Base-by-base conservation (phyloP, 2,329 filamentous ascomycete species). In the Thielaviopsis cerberus region DNA sequence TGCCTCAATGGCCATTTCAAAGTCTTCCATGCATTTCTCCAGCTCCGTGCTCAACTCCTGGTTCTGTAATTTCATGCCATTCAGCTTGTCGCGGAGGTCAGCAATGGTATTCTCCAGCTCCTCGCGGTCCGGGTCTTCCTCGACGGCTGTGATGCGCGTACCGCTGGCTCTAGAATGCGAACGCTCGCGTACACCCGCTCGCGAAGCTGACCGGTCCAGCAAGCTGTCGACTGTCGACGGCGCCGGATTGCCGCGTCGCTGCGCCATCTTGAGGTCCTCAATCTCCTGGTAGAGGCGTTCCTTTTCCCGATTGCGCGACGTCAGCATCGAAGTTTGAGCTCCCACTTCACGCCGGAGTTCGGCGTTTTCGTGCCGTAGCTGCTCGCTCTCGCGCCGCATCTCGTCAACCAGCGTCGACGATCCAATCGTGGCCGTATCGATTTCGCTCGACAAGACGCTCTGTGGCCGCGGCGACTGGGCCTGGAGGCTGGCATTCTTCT, bases 241-340 rank as follows among this genome's bases (percentile, higher is more conserved):
- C 0, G 77, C 76, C 13, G 57, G 50, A 3, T 74, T 66, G 63
- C 78, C 85, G 62, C 88, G 82, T 57, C 89, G 83, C 63, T 89
- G 84, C 1, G 86, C 82, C 65, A 97, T 81, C 71, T 97, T 98
- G 62, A 98, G 76, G 62, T 96, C 90, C 70, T 98, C 92, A 62
- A 97, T 97, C 68, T 98, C 91, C 67, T 95, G 88, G 69, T 97
- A 94, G 8, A 98, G 76, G 4, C 89, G 82, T 67, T 97, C 90
- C 67, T 95, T 94, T 67, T 98, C 92, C 25, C 89, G 85, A 66
- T 96, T 96, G 24, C 92, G 80, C 37, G 92, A 97, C 1, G 91
- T 96, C 34, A 98, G 78, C 88, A 98, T 97, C 0, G 90, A 96
- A 0, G 90, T 94, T 68, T 98, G 92, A 2, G 92, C 92, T 61